A percentile compares a stretch with the other conserved stretches of the same genome.
Conservation (phyloP, 164 flowering plant genomes). For the Annona cherimola region DNA sequence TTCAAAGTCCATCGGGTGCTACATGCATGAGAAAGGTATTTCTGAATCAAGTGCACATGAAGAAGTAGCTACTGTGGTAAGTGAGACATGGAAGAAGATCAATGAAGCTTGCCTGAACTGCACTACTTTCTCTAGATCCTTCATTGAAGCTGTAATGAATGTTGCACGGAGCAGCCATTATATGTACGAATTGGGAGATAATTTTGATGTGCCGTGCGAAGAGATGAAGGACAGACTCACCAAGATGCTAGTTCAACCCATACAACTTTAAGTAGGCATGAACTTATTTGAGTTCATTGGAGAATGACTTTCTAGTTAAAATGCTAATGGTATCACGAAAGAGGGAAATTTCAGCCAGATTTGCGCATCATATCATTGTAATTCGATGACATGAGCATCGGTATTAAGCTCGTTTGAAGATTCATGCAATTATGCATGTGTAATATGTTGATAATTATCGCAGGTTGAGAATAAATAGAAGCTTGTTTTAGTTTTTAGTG, state of each 20-base stretch:
- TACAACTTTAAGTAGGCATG: no score
- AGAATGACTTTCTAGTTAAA: no score
- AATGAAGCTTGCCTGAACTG: not conserved
- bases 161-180: not conserved
- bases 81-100: not conserved
- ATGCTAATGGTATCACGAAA: no score
- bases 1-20: not conserved
- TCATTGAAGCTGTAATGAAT: not conserved
- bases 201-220: not conserved
- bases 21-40: not conserved
- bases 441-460: no score
- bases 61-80: not conserved
- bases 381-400: no score
- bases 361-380: no score
- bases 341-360: no score
- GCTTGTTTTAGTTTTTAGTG: no score
- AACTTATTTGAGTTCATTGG: no score
- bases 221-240: not conserved
- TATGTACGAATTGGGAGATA: not conserved
- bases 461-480: no score
- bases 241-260: not conserved
- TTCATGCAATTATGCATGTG: no score
- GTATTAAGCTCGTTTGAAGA: no score
- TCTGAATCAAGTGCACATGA: not conserved
- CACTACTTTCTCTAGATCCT: not conserved